Evolutionary conservation across 2,329 filamentous ascomycete genomes (phyloP).

Genomic region (Chrysoporthe austroafricana): DNA sequence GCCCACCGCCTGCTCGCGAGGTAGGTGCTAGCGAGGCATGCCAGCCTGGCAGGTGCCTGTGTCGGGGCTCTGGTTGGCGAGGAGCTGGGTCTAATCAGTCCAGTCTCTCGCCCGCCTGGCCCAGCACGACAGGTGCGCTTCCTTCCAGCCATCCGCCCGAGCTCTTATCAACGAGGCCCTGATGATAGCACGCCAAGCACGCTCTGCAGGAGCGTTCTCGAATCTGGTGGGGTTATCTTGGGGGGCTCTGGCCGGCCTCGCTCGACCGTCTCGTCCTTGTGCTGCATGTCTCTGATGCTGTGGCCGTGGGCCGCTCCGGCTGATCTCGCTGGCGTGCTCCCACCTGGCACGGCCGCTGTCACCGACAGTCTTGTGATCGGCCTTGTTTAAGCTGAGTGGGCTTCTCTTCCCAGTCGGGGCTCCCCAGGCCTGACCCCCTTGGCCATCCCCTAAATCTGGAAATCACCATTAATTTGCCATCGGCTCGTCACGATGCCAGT

Average conservation of each 20-base stretch:
- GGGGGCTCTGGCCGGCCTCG: too few relatives aligned
- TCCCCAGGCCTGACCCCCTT: constrained; percentile 13
- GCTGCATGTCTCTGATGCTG: not conserved
- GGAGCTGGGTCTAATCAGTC: not conserved
- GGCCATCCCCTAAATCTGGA: constrained; percentile 26
- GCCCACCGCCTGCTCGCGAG: constrained; percentile 16
- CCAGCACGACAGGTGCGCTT: not conserved
- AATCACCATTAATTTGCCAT: constrained; percentile 29
- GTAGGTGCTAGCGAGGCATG: constrained; percentile 18
- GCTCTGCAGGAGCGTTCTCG: not conserved
- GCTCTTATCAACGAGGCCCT: not conserved
- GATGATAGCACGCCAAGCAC: not conserved
- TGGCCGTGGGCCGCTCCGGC: not conserved
- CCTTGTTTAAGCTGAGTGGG: constrained; percentile 23
- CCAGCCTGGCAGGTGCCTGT: not conserved
- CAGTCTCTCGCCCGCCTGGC: not conserved
- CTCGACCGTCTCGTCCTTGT: too few relatives aligned
- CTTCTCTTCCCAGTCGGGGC: constrained; percentile 21
- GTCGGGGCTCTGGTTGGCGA: not conserved
- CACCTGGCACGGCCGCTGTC: constrained; percentile 17
- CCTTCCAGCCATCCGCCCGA: not conserved
- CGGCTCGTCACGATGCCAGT: constrained; percentile 18
- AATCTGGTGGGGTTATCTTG: not conserved
- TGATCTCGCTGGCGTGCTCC: constrained; percentile 4
- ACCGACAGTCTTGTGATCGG: constrained; percentile 29